These are phyloP conservation scores for Sporothrix curviconia DNA, from an alignment of 2,329 filamentous ascomycete genomes.

Conservation along the genomic window DNA sequence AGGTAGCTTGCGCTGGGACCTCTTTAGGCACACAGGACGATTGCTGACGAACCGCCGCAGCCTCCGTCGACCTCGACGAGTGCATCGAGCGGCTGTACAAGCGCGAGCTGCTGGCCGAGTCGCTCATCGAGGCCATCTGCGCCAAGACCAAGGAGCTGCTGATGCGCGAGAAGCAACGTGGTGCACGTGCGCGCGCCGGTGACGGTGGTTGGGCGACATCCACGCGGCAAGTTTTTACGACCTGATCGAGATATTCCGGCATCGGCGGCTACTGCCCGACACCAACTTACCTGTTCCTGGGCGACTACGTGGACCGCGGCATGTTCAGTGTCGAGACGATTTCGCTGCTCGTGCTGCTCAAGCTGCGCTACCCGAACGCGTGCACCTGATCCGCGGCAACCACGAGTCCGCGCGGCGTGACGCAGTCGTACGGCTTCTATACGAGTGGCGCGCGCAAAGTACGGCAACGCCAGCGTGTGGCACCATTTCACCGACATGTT, in stretches of 20 bases:
- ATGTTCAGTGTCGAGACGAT: slow-evolving; percentile 99
- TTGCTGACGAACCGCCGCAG: not conserved
- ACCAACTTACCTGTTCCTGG: slow-evolving; percentile 97
- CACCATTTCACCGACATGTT: slow-evolving; percentile 99
- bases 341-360: slow-evolving; percentile 92
- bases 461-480: slow-evolving; percentile 98
- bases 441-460: slow-evolving; percentile 97
- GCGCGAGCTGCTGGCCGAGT: slow-evolving; percentile 90
- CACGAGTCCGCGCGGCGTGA: slow-evolving; percentile 96
- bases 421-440: slow-evolving; percentile 98
- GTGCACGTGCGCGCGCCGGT: slow-evolving; percentile 94
- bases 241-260: slow-evolving; percentile 97
- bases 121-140: slow-evolving; percentile 97
- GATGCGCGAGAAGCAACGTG: slow-evolving; percentile 99
- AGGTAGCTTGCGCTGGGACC: no score
- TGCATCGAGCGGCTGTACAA: slow-evolving; percentile 96
- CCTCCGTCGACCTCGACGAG: slow-evolving; percentile 93
- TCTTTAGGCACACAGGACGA: no score
- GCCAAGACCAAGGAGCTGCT: slow-evolving; percentile 97
- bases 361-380: slow-evolving; percentile 94
- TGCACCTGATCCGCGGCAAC: slow-evolving; percentile 94
- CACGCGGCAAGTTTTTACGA: slow-evolving; percentile 99
- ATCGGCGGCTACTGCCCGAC: slow-evolving; percentile 94
- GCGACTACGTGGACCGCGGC: slow-evolving; percentile 95
- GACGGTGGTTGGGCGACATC: slow-evolving; percentile 95